Evolutionary conservation across 176 grass and related monocot species (phyloP).

Genomic region (Oryza meridionalis): DNA sequence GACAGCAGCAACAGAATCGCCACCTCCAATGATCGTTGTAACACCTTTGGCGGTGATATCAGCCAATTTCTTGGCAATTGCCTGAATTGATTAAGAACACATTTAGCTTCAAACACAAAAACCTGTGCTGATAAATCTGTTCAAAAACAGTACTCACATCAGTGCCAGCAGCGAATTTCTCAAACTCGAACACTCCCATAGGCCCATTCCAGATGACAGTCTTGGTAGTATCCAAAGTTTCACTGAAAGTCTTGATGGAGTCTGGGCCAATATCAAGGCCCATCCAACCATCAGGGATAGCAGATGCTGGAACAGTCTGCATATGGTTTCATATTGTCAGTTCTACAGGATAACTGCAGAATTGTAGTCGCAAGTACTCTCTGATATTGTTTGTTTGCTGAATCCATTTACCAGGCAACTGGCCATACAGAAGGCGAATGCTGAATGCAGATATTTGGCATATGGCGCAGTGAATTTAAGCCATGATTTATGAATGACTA

Average conservation of each 20-base stretch:
- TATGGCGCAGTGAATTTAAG: background rate
- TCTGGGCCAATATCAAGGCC: slow-evolving; percentile 80
- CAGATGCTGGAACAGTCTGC: slow-evolving; percentile 67
- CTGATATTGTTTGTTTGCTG: background rate
- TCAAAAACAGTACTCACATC: slow-evolving; percentile 51
- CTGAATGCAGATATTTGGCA: background rate
- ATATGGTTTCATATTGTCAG: slow-evolving; percentile 14
- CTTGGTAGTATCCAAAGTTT: slow-evolving; percentile 60
- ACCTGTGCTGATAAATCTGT: background rate
- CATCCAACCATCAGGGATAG: slow-evolving; percentile 85
- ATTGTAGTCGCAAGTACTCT: background rate
- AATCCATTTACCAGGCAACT: background rate
- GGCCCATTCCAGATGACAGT: slow-evolving; percentile 90
- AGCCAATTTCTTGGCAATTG: slow-evolving; percentile 73
- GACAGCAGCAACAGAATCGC: slow-evolving; percentile 81
- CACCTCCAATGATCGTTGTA: slow-evolving; percentile 81
- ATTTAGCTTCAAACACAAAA: background rate
- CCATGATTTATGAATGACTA: background rate
- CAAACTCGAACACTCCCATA: slow-evolving; percentile 93
- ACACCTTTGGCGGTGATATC: slow-evolving; percentile 60
- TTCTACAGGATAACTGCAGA: background rate
- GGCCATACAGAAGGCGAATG: background rate
- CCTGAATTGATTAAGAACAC: slow-evolving; percentile 36
- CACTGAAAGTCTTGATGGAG: slow-evolving; percentile 59
- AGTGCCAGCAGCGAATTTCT: slow-evolving; percentile 81